Conservation (phyloP, 768 basidiomycete species). For the Leucocoprinus birnbaumii region DNA sequence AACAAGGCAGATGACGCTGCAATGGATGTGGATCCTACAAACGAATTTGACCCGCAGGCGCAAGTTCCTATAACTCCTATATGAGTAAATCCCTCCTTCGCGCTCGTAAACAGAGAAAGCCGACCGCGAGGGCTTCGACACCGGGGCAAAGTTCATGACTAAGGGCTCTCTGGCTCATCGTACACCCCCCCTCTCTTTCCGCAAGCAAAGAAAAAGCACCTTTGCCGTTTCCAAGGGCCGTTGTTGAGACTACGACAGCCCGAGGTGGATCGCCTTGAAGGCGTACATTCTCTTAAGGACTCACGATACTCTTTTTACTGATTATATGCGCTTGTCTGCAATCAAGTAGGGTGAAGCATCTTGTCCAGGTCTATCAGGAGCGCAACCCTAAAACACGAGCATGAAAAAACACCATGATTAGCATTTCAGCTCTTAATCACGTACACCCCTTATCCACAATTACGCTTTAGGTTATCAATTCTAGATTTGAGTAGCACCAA, state of each 20-base stretch:
- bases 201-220: not conserved
- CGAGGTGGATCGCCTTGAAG: constrained; percentile 7
- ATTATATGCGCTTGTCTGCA: not conserved
- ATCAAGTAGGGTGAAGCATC: not conserved
- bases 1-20: constrained; percentile 2
- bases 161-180: constrained; percentile 4
- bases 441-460: constrained; percentile 20
- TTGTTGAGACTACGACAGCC: constrained; percentile 9
- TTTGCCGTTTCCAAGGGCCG: not conserved
- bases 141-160: constrained; percentile 5
- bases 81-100: constrained; percentile 10
- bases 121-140: constrained; percentile 1
- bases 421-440: constrained; percentile 22
- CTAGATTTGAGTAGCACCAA: constrained; percentile 54
- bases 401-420: not conserved
- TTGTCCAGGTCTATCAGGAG: not conserved
- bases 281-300: not conserved
- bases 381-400: constrained; percentile 6
- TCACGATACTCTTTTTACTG: not conserved
- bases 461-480: not conserved
- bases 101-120: constrained; percentile 8
- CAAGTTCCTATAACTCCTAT: constrained; percentile 6
- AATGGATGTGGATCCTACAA: constrained; percentile 10
- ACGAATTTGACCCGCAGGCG: constrained; percentile 2
- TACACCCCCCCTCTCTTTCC: constrained; percentile 10